A percentile compares a stretch with the other conserved stretches of the same genome.
phyloP scores from a whole-genome alignment of 1,284 basidiomycete genomes.

The Sporisorium iseilematis-ciliati region DNA sequence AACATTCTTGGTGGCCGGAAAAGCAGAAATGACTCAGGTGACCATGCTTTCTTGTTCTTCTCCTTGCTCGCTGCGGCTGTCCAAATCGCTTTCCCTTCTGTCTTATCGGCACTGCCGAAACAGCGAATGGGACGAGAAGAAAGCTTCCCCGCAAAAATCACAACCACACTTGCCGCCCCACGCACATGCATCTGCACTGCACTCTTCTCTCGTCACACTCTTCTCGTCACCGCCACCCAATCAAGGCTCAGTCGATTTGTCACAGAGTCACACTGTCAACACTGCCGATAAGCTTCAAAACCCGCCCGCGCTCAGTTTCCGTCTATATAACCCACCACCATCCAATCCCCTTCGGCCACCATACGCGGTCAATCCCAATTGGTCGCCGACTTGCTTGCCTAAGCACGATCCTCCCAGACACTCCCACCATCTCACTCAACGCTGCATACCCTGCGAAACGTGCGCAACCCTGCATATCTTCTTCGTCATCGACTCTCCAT shows the following conservation, averaged over 20 bases:
- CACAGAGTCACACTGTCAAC: neutral
- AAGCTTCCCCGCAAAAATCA: too few relatives aligned
- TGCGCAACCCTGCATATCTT: slow-evolving; percentile 2
- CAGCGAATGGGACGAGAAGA: too few relatives aligned
- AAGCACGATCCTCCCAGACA: neutral
- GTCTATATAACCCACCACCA: slow-evolving; percentile 25
- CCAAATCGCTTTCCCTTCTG: neutral
- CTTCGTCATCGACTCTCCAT: neutral
- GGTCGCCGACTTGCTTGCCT: neutral
- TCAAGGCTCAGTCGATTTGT: slow-evolving; percentile 2
- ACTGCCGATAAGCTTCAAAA: slow-evolving; percentile 1
- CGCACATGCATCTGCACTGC: too few relatives aligned
- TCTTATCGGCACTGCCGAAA: too few relatives aligned
- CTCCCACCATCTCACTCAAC: neutral
- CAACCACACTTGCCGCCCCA: too few relatives aligned
- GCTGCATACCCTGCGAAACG: slow-evolving; percentile 5
- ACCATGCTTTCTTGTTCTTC: neutral
- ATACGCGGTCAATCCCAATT: slow-evolving; percentile 12
- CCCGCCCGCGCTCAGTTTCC: slow-evolving; percentile 30
- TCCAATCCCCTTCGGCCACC: neutral
- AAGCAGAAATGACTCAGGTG: neutral
- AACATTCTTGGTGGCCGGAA: neutral
- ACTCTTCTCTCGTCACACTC: neutral
- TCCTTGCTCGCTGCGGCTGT: too few relatives aligned
- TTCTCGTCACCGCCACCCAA: slow-evolving; percentile 1